A percentile compares a stretch with the other conserved stretches of the same genome.
Evolutionary conservation across 139 green algal species (phyloP).

Genomic region (Auxenochlorella pyrenoidosa): DNA sequence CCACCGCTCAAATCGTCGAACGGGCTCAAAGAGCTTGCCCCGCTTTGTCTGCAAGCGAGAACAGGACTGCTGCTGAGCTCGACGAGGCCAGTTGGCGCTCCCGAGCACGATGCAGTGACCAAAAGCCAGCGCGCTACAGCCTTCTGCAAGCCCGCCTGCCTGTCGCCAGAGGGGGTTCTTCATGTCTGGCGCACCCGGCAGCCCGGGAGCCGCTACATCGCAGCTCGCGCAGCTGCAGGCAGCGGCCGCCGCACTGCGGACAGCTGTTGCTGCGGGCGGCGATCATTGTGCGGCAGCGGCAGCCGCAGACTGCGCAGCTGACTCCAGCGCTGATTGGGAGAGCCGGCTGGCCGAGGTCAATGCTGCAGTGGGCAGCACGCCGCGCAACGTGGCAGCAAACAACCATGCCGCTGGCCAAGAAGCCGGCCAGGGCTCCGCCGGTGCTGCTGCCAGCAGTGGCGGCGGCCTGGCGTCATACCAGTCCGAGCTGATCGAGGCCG

Average conservation of each 20-base stretch:
- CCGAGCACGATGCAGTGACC: too few species aligned
- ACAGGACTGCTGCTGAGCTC: too few species aligned
- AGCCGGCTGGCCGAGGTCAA: slow-evolving; percentile 30
- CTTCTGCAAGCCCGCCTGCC: too few species aligned
- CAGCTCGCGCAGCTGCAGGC: background rate
- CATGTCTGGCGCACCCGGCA: background rate
- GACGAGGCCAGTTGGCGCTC: too few species aligned
- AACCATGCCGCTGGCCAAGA: background rate
- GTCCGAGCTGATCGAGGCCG: background rate
- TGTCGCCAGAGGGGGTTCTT: too few species aligned
- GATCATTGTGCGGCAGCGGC: too few species aligned
- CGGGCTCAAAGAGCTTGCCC: too few species aligned
- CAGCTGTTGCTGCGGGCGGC: too few species aligned
- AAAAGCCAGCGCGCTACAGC: too few species aligned
- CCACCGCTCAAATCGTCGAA: too few species aligned
- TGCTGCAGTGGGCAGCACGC: background rate
- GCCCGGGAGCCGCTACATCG: background rate
- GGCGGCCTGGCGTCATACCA: background rate
- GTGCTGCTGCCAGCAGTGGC: background rate
- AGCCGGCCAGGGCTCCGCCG: background rate
- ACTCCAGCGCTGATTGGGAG: background rate
- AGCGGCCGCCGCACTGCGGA: background rate
- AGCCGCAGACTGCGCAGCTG: too few species aligned
- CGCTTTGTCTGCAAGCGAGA: too few species aligned
- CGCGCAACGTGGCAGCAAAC: background rate